Evolutionary conservation across 495 filamentous ascomycete genomes (phyloP), one percentile per base, ranked within the genome.

Genomic region (Lasiosphaeria hispida): DNA sequence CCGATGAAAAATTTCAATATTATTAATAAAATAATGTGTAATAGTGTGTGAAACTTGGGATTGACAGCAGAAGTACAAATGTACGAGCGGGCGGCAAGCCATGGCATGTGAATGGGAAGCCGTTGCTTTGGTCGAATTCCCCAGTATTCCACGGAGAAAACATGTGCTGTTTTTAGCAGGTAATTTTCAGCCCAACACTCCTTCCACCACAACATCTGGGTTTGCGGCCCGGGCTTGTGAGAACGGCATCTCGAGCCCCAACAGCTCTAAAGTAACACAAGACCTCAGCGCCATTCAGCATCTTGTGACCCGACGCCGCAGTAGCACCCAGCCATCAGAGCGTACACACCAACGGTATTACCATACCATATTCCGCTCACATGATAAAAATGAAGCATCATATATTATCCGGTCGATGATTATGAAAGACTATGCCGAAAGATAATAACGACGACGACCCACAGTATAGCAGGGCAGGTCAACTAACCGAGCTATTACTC

Each of bases 191-290:
- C n/a, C n/a, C n/a, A n/a, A n/a, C n/a, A n/a, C n/a, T n/a, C n/a
- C n/a, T n/a, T n/a, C n/a, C n/a, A n/a, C n/a, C n/a, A n/a, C n/a
- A n/a, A n/a, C n/a, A n/a, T n/a, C n/a, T n/a, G n/a, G n/a, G n/a
- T n/a, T n/a, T n/a, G n/a, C n/a, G n/a, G n/a, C n/a, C n/a, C 35
- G 39, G 4, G 50, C 50, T 15, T 42, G 33, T n/a, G 10, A 53
- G 37, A 53, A 53, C 50, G 50, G 50, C 39, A 42, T 53, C 50
- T 53, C 42, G 37, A 38, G 42, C 50, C 50, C 50, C 18, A 41
- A 30, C 39, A 38, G 37, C 50, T 41, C 50, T 4, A 15, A 33
- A 41, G 14, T 19, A 36, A 36, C 37, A 33, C 36, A n/a, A 23
- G 37, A 13, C 50, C 36, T 42, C 37, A 42, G 18, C 39, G 42